These are phyloP conservation scores for Penicillium expansum DNA, from an alignment of 2,329 filamentous ascomycete genomes.

Conservation along the genomic window DNA sequence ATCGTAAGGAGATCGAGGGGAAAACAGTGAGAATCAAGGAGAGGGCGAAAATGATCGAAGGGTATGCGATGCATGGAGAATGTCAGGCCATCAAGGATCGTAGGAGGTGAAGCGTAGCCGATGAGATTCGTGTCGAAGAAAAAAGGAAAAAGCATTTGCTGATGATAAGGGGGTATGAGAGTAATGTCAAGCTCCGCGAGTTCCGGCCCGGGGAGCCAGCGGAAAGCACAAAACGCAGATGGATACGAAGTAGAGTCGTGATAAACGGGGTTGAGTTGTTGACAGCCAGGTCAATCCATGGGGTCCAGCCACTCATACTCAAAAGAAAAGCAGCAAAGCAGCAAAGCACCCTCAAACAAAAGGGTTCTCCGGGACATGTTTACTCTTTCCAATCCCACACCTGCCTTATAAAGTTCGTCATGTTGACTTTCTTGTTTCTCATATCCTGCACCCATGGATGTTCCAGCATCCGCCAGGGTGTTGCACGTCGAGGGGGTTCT, in stretches of 20 bases:
- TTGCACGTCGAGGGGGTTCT: conserved; percentile 79
- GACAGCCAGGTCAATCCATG: conserved; percentile 29
- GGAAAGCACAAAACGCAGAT: conserved; percentile 9
- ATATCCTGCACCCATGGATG: conserved; percentile 99
- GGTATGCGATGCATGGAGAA: conserved; percentile 2
- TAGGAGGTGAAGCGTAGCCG: conserved; percentile 19
- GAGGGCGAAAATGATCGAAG: not conserved
- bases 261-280: conserved; percentile 20
- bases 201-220: conserved; percentile 20
- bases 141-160: conserved; percentile 2
- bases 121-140: conserved; percentile 14
- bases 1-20: conserved; percentile 20
- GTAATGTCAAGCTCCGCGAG: conserved; percentile 11
- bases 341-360: conserved; percentile 4
- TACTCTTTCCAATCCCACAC: conserved; percentile 95
- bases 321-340: conserved; percentile 11
- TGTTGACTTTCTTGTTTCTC: conserved; percentile 93
- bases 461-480: conserved; percentile 97
- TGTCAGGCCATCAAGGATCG: conserved; percentile 25
- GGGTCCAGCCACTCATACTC: conserved; percentile 28
- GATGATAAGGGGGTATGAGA: conserved; percentile 21
- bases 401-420: conserved; percentile 87
- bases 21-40: not conserved
- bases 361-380: conserved; percentile 7
- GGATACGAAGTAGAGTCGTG: conserved; percentile 7